Conservation (phyloP, 2,329 filamentous ascomycete species). For the Chalara sp. region DNA sequence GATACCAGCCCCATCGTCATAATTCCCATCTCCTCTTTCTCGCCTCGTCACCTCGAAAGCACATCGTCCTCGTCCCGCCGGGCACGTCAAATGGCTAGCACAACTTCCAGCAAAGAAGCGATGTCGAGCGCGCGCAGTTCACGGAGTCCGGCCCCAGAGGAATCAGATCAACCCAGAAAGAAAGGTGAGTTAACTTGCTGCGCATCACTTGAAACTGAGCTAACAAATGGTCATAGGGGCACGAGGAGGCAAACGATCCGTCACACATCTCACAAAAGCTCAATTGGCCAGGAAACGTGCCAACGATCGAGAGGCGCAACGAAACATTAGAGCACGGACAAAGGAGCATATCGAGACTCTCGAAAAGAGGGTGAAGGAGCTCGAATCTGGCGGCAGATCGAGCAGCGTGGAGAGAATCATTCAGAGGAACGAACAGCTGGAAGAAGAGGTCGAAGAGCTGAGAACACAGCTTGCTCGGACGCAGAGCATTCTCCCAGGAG, state of each 20-base stretch:
- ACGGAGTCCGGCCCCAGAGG: conserved; percentile 9
- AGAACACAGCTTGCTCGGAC: conserved; percentile 14
- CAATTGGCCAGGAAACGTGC: conserved; percentile 85
- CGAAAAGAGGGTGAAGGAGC: conserved; percentile 24
- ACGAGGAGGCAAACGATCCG: conserved; percentile 58
- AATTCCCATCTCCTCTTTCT: too few relatives aligned
- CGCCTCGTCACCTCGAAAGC: too few relatives aligned
- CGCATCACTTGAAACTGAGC: background rate
- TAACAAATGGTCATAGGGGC: conserved; percentile 12
- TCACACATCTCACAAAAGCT: conserved; percentile 80
- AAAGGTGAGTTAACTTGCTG: conserved; percentile 5
- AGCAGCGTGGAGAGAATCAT: conserved; percentile 38
- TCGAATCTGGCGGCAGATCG: conserved; percentile 18
- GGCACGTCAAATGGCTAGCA: background rate
- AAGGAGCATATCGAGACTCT: conserved; percentile 64
- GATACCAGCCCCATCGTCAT: too few relatives aligned
- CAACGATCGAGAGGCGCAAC: conserved; percentile 86
- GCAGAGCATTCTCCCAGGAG: background rate
- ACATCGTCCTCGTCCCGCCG: too few relatives aligned
- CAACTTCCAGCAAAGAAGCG: background rate
- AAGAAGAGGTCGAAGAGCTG: conserved; percentile 22
- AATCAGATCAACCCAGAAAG: conserved; percentile 7
- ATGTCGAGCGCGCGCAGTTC: conserved; percentile 11
- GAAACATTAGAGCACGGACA: conserved; percentile 79
- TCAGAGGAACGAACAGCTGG: conserved; percentile 23